Evolutionary conservation across 306 rosid species (phyloP).

Genomic region (Cucumis melo): DNA sequence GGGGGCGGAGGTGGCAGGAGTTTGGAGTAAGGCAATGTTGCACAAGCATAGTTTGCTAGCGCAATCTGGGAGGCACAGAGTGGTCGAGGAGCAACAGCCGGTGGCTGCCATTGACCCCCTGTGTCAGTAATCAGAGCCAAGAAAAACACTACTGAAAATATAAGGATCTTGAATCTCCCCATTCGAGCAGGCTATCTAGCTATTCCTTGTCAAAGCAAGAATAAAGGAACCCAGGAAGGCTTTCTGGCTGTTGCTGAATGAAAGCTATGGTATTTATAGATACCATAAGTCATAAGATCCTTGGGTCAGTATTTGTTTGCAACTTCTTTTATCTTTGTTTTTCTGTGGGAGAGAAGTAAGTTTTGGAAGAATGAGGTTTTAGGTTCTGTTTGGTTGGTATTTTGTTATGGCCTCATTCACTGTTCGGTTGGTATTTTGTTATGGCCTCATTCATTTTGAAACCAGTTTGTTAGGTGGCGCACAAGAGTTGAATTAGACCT

Average conservation of each 20-base stretch:
- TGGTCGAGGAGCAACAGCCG: not conserved
- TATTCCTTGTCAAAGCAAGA: not conserved
- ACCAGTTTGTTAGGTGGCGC: slow-evolving; percentile 36
- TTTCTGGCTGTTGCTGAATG: slow-evolving; percentile 11
- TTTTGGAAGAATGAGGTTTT: slow-evolving; percentile 28
- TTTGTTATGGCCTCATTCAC: slow-evolving; percentile 19
- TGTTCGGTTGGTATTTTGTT: too few relatives aligned
- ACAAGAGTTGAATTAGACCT: not conserved
- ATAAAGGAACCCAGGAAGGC: slow-evolving; percentile 3
- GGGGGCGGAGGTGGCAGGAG: not conserved
- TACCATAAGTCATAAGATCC: slow-evolving; percentile 7
- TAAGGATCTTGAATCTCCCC: not conserved
- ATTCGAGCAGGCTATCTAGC: not conserved
- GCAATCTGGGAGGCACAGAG: slow-evolving; percentile 10
- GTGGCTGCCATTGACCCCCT: not conserved
- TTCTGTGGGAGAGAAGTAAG: slow-evolving; percentile 2
- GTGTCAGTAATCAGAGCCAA: not conserved
- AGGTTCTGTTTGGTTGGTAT: slow-evolving; percentile 19
- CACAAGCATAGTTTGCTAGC: slow-evolving; percentile 8
- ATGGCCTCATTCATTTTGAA: slow-evolving; percentile 35
- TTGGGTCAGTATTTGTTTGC: slow-evolving; percentile 10
- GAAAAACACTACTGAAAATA: not conserved
- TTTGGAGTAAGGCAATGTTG: slow-evolving; percentile 1
- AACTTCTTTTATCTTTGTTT: not conserved
- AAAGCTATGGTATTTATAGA: slow-evolving; percentile 24